Evolutionary conservation across 768 basidiomycete genomes (phyloP).

Genomic region (Udeniomyces megalosporus): DNA sequence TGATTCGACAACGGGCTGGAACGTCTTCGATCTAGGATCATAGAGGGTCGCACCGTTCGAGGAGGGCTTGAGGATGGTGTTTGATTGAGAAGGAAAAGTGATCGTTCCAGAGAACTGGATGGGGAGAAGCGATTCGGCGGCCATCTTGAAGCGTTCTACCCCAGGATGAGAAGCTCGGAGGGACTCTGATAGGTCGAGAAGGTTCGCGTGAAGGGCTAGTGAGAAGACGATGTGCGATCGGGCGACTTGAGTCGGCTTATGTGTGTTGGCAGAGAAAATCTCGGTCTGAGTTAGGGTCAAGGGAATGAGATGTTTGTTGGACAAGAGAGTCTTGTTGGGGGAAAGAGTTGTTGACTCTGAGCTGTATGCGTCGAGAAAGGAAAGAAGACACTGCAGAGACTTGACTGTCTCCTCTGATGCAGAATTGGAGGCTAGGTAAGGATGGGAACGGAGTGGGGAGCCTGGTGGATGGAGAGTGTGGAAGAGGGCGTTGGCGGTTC

Average conservation of each 20-base stretch:
- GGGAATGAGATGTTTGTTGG: conserved; percentile 13
- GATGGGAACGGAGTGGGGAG: conserved; percentile 15
- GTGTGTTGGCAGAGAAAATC: conserved; percentile 20
- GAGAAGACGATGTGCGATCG: conserved; percentile 55
- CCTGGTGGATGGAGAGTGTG: conserved; percentile 51
- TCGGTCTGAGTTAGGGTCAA: conserved; percentile 35
- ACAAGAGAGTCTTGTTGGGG: neutral
- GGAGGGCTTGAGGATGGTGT: conserved; percentile 5
- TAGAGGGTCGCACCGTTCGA: conserved; percentile 43
- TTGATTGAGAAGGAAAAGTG: conserved; percentile 39
- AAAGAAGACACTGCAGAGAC: conserved; percentile 40
- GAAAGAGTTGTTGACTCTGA: too few relatives aligned
- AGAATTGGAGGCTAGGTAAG: neutral
- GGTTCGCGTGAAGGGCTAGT: conserved; percentile 65
- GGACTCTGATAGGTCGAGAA: conserved; percentile 47
- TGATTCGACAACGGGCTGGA: conserved; percentile 29
- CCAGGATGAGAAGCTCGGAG: conserved; percentile 55
- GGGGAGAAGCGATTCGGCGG: conserved; percentile 56
- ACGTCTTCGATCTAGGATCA: conserved; percentile 38
- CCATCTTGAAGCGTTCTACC: conserved; percentile 71
- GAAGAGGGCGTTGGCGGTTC: conserved; percentile 89
- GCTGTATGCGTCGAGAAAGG: conserved; percentile 32
- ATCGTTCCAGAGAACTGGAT: conserved; percentile 53
- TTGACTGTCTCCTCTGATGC: neutral
- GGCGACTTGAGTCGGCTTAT: neutral